Evolutionary conservation across 441 rosid genomes (phyloP), one percentile per base, ranked within the genome.

Genomic region (Brassica balearica): DNA sequence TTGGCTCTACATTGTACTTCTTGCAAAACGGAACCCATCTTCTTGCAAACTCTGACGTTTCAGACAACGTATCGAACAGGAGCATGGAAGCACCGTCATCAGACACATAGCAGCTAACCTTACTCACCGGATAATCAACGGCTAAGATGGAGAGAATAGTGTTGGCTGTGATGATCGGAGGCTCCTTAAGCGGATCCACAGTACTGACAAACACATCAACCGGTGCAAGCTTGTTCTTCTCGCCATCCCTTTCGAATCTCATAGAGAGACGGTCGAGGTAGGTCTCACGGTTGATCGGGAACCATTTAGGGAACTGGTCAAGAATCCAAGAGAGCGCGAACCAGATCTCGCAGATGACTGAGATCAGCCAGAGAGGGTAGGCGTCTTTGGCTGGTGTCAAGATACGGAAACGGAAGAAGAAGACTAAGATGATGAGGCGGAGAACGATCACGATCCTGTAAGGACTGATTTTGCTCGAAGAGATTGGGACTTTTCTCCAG

Each of bases 71-170:
- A 76, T 94, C 97, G 56, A 94, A 94, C n/a, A 91, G 79, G 17
- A 94, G 90, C 98, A 92, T 94, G 0, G 98, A 92, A 36, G 98
- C 98, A 70, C 98, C 97, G 65, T 94, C 98, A 68, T 92, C 98
- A 46, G 97, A 94, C 2, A 94, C 95, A 76, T 89, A 94, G 72
- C 98, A 92, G 79, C 94, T 87, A 59, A 92, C 89, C 77, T 94
- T 92, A 1, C 87, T 85, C 5, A 92, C 92, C 3, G 97, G 95
- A 70, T 94, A 94, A 83, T 94, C 98, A 46, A 91, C 86, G 6
- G 97, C 68, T 80, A 92, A 76, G 80, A 92, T 92, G 0, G 98
- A 94, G 19, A 94, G 91, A 25, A 92, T 88, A 0, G 95, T 94
- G 71, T 94, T 94, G 80, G 95, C 97, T 38, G 98, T 92, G 75